phyloP scores from a whole-genome alignment of 2,329 filamentous ascomycete genomes.

The Cladosporium cucumerinum region DNA sequence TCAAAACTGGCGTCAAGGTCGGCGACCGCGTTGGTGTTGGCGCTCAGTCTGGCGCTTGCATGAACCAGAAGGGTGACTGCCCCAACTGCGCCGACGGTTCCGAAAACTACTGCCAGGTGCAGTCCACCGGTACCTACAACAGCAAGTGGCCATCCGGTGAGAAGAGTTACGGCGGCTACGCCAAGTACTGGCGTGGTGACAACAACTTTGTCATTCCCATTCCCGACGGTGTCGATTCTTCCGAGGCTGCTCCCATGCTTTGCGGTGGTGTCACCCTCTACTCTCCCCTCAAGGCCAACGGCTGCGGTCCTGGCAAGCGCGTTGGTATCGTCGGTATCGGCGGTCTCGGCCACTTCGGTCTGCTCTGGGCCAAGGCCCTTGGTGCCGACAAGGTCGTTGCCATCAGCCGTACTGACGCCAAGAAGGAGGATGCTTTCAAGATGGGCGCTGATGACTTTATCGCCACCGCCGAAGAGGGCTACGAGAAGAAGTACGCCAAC shows the following conservation, averaged over 20 bases:
- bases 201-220: slow-evolving; percentile 55
- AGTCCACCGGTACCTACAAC: slow-evolving; percentile 11
- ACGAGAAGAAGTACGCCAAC: slow-evolving; percentile 52
- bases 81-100: slow-evolving; percentile 48
- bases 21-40: slow-evolving; percentile 49
- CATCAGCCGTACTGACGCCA: slow-evolving; percentile 57
- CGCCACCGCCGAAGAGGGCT: slow-evolving; percentile 56
- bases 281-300: slow-evolving; percentile 63
- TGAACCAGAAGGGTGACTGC: slow-evolving; percentile 40
- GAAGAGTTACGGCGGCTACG: slow-evolving; percentile 63
- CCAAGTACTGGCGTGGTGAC: slow-evolving; percentile 51
- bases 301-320: slow-evolving; percentile 63
- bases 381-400: slow-evolving; percentile 63
- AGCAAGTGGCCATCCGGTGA: slow-evolving; percentile 52
- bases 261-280: slow-evolving; percentile 74
- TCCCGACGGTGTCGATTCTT: slow-evolving; percentile 46
- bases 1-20: slow-evolving; percentile 29
- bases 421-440: slow-evolving; percentile 57
- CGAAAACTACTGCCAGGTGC: slow-evolving; percentile 39
- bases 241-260: slow-evolving; percentile 63
- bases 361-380: slow-evolving; percentile 67
- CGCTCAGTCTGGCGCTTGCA: slow-evolving; percentile 46
- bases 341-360: slow-evolving; percentile 66
- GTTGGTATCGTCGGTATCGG: slow-evolving; percentile 58
- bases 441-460: slow-evolving; percentile 57